phyloP scores from a whole-genome alignment of 2,329 filamentous ascomycete species.

The Neocucurbitaria cava region DNA sequence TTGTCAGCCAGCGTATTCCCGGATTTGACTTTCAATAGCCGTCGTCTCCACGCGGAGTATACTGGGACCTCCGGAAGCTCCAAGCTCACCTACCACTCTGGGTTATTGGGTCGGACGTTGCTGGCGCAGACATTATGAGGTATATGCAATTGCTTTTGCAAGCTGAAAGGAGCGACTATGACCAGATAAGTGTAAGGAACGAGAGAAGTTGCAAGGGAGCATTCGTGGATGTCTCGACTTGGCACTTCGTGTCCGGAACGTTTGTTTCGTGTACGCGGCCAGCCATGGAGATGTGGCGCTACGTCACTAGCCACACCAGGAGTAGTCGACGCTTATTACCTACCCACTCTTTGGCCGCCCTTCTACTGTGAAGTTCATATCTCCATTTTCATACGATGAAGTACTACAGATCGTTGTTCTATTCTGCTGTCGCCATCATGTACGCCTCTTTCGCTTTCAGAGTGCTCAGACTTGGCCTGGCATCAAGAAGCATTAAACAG shows the following conservation, averaged over 20 bases:
- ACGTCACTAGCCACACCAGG: slow-evolving; percentile 33
- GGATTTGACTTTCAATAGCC: not conserved
- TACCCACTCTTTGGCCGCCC: no score
- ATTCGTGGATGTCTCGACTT: slow-evolving; percentile 39
- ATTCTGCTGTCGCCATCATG: slow-evolving; percentile 18
- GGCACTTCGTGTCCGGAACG: slow-evolving; percentile 46
- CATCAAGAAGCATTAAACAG: slow-evolving; percentile 10
- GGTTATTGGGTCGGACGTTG: slow-evolving; percentile 37
- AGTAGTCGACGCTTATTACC: not conserved
- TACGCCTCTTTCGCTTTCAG: slow-evolving; percentile 28
- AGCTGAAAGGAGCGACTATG: slow-evolving; percentile 8
- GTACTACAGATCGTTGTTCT: slow-evolving; percentile 25
- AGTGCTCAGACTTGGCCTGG: slow-evolving; percentile 16
- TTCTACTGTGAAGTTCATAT: not conserved
- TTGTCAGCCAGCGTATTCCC: slow-evolving; percentile 24
- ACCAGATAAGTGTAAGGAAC: slow-evolving; percentile 2
- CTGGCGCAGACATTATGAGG: slow-evolving; percentile 38
- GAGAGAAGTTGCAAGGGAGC: slow-evolving; percentile 25
- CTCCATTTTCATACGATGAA: slow-evolving; percentile 11
- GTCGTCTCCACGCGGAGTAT: slow-evolving; percentile 13
- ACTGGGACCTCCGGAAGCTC: slow-evolving; percentile 22
- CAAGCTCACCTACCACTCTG: slow-evolving; percentile 46
- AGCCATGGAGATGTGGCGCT: slow-evolving; percentile 26
- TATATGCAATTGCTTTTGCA: slow-evolving; percentile 14
- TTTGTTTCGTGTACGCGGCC: slow-evolving; percentile 33